These are phyloP conservation scores for Eucalyptus victrix DNA, from an alignment of 345 rosid genomes.

Conservation along the genomic window DNA sequence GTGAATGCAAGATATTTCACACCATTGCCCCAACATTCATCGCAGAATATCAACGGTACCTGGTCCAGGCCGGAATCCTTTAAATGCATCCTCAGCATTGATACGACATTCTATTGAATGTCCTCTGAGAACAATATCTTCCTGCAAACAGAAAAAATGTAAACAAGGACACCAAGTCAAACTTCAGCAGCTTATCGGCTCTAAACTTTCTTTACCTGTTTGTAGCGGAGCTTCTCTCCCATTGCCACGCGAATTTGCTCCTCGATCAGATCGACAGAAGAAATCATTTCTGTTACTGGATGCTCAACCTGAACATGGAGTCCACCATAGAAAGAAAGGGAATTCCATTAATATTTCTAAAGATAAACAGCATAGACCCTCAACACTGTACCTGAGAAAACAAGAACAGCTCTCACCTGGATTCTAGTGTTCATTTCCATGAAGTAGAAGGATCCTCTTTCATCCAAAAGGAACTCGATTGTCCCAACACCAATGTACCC, in stretches of 20 bases:
- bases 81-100: conserved; percentile 97
- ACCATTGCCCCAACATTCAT: neutral
- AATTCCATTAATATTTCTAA: neutral
- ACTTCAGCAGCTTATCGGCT: neutral
- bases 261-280: conserved; percentile 91
- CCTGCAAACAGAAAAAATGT: conserved; percentile 27
- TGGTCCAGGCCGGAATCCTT: conserved; percentile 97
- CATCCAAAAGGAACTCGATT: conserved; percentile 94
- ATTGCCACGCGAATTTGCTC: conserved; percentile 97
- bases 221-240: conserved; percentile 88
- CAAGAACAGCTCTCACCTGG: conserved; percentile 41
- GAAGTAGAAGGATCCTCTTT: conserved; percentile 95
- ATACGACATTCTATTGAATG: conserved; percentile 98
- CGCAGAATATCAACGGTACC: conserved; percentile 18
- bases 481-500: conserved; percentile 98
- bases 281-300: conserved; percentile 99
- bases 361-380: neutral
- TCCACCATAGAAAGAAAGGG: neutral
- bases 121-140: conserved; percentile 89
- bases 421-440: conserved; percentile 99
- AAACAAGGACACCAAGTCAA: neutral
- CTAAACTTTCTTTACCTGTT: conserved; percentile 40
- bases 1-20: neutral
- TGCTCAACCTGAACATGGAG: conserved; percentile 67
- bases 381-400: neutral